Evolutionary conservation across 1,284 basidiomycete species (phyloP), one percentile per base, ranked within the genome.

Genomic region (Volvariella surrecta): DNA sequence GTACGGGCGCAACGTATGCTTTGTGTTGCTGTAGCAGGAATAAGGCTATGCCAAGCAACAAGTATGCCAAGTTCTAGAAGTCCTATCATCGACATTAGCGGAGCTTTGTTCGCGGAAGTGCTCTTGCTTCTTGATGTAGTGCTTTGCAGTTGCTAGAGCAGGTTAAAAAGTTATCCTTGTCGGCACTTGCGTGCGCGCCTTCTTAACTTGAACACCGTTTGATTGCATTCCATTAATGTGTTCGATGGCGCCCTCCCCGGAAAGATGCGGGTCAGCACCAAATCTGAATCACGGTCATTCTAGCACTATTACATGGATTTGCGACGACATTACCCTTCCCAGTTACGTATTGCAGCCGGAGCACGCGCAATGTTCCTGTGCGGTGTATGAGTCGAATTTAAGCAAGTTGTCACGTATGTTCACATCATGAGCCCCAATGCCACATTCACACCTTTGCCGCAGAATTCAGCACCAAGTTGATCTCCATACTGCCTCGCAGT

Each of bases 381-480:
- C 11, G 11, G 37, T 31, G 35, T 19, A 45, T 49, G 21, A 39
- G 22, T 50, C 11, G 32, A 22, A 24, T 28, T 20, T 45, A 47
- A 16, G 8, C 17, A 44, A 37, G n/a, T n/a, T 38, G 16, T 34
- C 18, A 43, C 38, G 32, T 40, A 31, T 20, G 48, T 59, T 32
- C 24, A 70, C 70, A 73, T 72, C 58, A 66, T 64, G 1, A 72
- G 73, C 4, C 80, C 80, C 6, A 87, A 66, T 6, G 73, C 74
- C 45, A 85, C 73, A 57, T 67, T 45, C 3, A 67, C 54, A 39
- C 63, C 88, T 59, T 88, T 86, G 40, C 72, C 79, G 42, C 71
- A 71, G 63, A 79, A 79, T 61, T 89, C 85, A 11, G 70, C 59
- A 10, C 81, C 85, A 59, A 88, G 68, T 2, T 80, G 82, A 10